phyloP scores from a whole-genome alignment of 1,139 yeast genomes.

The Geotrichum reessii region DNA sequence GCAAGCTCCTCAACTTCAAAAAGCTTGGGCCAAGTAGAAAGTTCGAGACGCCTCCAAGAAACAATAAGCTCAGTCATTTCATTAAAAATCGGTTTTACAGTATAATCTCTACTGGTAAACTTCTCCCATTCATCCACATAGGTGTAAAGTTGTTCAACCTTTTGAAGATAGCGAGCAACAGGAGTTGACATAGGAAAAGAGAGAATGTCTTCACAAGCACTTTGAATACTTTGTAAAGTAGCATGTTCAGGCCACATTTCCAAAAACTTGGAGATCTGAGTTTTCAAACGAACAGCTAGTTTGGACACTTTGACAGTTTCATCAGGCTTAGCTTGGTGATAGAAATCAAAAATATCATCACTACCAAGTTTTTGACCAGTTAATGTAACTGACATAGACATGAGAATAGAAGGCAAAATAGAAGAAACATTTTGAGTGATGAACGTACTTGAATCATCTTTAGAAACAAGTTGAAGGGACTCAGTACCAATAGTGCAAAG shows the following conservation, averaged over 20 bases:
- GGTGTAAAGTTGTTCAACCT: conserved; percentile 80
- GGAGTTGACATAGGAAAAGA: conserved; percentile 62
- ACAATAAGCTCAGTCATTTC: conserved; percentile 65
- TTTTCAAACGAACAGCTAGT: conserved; percentile 47
- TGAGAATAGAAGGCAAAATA: conserved; percentile 14
- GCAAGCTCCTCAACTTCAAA: conserved; percentile 60
- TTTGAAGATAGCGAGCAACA: conserved; percentile 68
- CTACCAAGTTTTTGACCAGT: conserved; percentile 17
- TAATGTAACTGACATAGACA: conserved; percentile 9
- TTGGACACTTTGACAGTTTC: conserved; percentile 59
- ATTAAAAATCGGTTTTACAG: conserved; percentile 52
- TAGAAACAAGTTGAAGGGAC: conserved; percentile 14
- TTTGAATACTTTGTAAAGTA: conserved; percentile 61
- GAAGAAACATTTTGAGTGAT: conserved; percentile 11
- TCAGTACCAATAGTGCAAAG: conserved; percentile 12
- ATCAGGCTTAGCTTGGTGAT: conserved; percentile 54
- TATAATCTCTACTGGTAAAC: conserved; percentile 75
- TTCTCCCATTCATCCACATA: conserved; percentile 89
- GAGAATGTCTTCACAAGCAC: conserved; percentile 65
- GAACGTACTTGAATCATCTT: conserved; percentile 12
- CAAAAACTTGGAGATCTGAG: conserved; percentile 46
- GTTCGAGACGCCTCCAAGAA: conserved; percentile 84
- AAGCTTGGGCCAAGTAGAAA: conserved; percentile 77
- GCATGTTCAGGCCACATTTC: conserved; percentile 94
- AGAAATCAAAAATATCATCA: conserved; percentile 49